A percentile compares a stretch with the other conserved stretches of the same genome.
Evolutionary conservation across 23 red algal species (phyloP).

Genomic region (Gracilariopsis chorda): DNA sequence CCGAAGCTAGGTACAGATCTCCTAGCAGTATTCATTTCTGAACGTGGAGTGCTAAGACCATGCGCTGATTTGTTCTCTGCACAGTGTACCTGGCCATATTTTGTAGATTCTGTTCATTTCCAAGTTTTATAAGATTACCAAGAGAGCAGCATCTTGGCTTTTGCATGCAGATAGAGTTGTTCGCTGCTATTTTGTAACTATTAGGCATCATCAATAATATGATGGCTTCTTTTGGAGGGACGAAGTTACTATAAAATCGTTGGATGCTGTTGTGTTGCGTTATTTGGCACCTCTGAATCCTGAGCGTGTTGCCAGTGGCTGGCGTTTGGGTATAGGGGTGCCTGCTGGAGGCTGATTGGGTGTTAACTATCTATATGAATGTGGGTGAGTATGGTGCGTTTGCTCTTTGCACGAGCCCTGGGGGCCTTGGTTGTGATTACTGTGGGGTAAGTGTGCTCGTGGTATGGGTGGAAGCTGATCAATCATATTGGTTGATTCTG

Average conservation of each 20-base stretch:
- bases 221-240: not conserved
- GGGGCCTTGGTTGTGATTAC: not conserved
- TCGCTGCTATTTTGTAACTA: not conserved
- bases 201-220: not conserved
- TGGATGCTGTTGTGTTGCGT: not conserved
- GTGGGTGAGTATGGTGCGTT: not conserved
- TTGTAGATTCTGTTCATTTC: not conserved
- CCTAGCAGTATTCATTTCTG: not conserved
- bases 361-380: not conserved
- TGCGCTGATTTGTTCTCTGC: not conserved
- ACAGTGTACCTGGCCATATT: not conserved
- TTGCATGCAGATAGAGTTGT: not conserved
- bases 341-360: not conserved
- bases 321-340: not conserved
- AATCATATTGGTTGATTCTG: not conserved
- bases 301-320: not conserved
- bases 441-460: not conserved
- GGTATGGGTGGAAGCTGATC: not conserved
- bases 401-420: not conserved
- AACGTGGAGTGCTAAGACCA: not conserved
- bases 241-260: not conserved
- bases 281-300: not conserved
- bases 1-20: not conserved
- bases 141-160: not conserved
- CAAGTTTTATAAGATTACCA: constrained; percentile 23